A percentile compares a stretch with the other conserved stretches of the same genome.
Evolutionary conservation across 306 rosid species (phyloP).

Genomic region (Styphnolobium japonicum): DNA sequence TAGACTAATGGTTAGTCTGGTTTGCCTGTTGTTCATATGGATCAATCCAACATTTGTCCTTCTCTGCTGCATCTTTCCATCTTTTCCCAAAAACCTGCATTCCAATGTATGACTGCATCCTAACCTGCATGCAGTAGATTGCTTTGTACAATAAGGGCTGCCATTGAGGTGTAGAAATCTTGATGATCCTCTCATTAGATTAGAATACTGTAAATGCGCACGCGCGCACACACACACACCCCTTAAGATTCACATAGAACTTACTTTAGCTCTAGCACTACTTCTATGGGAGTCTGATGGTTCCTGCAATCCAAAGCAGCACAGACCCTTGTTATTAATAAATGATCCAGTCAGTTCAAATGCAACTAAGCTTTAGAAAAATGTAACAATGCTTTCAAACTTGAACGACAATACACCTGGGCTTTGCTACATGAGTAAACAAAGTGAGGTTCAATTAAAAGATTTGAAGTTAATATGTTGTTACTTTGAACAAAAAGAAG

Average conservation of each 20-base stretch:
- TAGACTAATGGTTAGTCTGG: conserved; percentile 21
- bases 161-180: conserved; percentile 12
- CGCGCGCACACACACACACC: no score
- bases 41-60: conserved; percentile 54
- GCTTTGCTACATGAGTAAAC: background rate
- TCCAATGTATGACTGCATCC: conserved; percentile 52
- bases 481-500: background rate
- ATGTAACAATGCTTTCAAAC: background rate
- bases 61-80: conserved; percentile 50
- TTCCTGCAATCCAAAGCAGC: conserved; percentile 45
- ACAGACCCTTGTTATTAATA: background rate
- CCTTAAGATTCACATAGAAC: background rate
- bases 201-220: no score
- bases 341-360: background rate
- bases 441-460: background rate
- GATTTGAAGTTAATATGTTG: background rate
- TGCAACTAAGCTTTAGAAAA: background rate
- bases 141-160: conserved; percentile 1
- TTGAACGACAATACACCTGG: background rate
- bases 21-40: conserved; percentile 42
- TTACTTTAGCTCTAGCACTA: conserved; percentile 59
- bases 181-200: background rate
- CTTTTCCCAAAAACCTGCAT: conserved; percentile 43
- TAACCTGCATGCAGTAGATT: conserved; percentile 35
- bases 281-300: conserved; percentile 22